Conservation (phyloP, 148 eudicot genomes). For the Silene conica region DNA sequence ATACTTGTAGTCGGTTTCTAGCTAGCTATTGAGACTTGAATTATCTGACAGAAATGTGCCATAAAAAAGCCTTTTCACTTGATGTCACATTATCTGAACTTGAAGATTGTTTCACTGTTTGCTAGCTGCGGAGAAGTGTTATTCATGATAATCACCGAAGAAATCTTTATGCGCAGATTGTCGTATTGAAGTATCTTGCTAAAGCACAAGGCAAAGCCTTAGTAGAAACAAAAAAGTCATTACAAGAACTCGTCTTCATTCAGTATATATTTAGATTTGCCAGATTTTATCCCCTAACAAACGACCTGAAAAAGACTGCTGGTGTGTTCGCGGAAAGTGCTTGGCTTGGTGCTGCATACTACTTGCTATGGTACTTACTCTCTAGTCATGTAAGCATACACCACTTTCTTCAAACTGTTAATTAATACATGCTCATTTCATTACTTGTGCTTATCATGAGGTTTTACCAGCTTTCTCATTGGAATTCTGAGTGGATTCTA, state of each 20-base stretch:
- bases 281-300: constrained; percentile 70
- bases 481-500: too few relatives aligned
- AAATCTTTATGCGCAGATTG: not conserved
- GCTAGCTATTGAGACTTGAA: not conserved
- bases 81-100: too few relatives aligned
- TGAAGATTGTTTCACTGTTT: not conserved
- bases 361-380: constrained; percentile 88
- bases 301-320: constrained; percentile 88
- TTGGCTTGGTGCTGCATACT: constrained; percentile 97
- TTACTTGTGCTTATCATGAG: too few relatives aligned
- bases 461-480: too few relatives aligned
- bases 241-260: constrained; percentile 60
- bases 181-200: constrained; percentile 66
- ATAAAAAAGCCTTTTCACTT: too few relatives aligned
- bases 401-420: not conserved
- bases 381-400: constrained; percentile 81
- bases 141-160: too few relatives aligned
- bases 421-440: not conserved
- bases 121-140: not conserved
- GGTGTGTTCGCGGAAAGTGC: constrained; percentile 98
- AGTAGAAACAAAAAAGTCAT: constrained; percentile 66
- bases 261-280: constrained; percentile 79
- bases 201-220: constrained; percentile 71
- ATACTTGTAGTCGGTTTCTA: not conserved
- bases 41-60: too few relatives aligned